Evolutionary conservation across 257 asterid species (phyloP), one percentile per base, ranked within the genome.

Genomic region (Solanum tacnaense): DNA sequence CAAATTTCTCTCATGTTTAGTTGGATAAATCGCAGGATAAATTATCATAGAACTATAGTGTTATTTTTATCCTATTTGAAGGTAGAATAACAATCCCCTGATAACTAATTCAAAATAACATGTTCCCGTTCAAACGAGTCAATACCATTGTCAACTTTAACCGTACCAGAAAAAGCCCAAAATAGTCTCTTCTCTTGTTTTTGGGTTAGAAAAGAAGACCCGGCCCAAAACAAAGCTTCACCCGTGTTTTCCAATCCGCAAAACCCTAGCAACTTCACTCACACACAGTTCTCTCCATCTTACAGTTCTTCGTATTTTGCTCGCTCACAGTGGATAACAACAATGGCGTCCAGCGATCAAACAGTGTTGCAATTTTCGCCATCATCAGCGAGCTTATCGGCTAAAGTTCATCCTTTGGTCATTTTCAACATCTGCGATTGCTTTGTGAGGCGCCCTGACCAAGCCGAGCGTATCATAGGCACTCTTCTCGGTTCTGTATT

Each of bases 401-500:
- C 98, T 5, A 93, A 89, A 89, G 93, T 96, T 84, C 99, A 95
- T 78, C 98, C 99, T 5, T 90, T 95, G 16, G 98, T 96, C 5
- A 91, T 96, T 29, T 94, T 91, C 92, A 96, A 94, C 88, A 94
- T 95, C 20, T 94, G 98, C 78, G 98, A 96, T 88, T 94, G 93
- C 88, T 96, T 91, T 78, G 99, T 96, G 2, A 87, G 98, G 89
- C 91, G 99, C 58, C 99, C 99, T 1, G 99, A 97, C 92, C 98
- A 93, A 89, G 91, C 98, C 13, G 98, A 94, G 68, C 96, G 99
- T 60, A 97, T 96, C 25, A 96, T 97, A 58, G 99, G 99, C 46
- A 95, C 99, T 67, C 96, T 97, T 12, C 96, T 96, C 70, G 99
- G 99, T 31, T 97, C 98, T 23, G 95, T 96, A n/a, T 89, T 97